phyloP scores from a whole-genome alignment of 305 asterid genomes.

The Fraxinus dipetala region DNA sequence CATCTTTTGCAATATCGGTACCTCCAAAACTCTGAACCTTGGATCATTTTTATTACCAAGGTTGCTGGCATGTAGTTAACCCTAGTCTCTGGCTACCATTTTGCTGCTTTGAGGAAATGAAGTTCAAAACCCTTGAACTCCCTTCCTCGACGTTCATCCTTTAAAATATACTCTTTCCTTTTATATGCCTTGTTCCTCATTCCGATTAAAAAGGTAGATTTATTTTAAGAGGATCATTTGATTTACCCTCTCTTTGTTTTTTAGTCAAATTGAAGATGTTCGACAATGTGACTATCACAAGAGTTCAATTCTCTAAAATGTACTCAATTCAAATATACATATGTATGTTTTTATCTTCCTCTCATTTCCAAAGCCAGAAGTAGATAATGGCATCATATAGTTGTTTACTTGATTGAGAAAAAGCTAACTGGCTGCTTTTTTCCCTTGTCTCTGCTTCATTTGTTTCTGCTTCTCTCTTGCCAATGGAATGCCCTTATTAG shows the following conservation, averaged over 20 bases:
- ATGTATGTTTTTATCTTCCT: background rate
- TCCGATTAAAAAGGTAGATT: background rate
- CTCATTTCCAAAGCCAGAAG: background rate
- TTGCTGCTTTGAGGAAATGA: background rate
- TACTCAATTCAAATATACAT: background rate
- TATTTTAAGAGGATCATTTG: background rate
- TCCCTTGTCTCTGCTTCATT: background rate
- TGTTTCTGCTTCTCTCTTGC: background rate
- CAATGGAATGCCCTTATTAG: background rate
- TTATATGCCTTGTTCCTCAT: background rate
- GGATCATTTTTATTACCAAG: background rate
- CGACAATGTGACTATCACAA: background rate
- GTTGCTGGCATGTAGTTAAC: background rate
- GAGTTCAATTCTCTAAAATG: background rate
- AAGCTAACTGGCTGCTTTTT: background rate
- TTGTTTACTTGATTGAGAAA: background rate
- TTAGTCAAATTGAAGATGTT: background rate
- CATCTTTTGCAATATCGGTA: background rate
- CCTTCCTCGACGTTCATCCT: background rate
- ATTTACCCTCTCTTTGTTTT: background rate
- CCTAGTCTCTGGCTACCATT: background rate
- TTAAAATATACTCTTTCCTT: background rate
- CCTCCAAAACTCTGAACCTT: background rate
- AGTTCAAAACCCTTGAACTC: background rate
- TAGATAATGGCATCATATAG: background rate